These are phyloP conservation scores for Trichoderma oligosporum DNA, from an alignment of 2,329 filamentous ascomycete species.

Conservation along the genomic window DNA sequence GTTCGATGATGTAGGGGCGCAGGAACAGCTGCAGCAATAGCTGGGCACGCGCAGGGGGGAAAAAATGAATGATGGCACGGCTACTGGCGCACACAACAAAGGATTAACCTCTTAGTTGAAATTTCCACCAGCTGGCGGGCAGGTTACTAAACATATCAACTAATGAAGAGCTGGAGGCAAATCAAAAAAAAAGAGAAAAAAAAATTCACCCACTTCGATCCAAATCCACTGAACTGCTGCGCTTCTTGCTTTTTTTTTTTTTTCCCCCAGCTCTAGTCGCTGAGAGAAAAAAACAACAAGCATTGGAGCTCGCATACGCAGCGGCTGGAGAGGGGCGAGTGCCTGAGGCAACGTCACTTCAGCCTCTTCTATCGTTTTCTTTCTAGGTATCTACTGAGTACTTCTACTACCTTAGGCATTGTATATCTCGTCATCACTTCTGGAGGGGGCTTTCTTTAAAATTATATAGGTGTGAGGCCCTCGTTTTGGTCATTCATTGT, in stretches of 20 bases:
- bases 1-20: slow-evolving; percentile 34
- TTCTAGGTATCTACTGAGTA: neutral
- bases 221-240: slow-evolving; percentile 10
- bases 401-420: neutral
- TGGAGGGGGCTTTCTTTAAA: no score
- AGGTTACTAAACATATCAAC: slow-evolving; percentile 15
- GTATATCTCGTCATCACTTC: neutral
- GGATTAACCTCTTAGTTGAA: slow-evolving; percentile 23
- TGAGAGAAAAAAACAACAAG: slow-evolving; percentile 13
- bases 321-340: neutral
- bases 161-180: neutral
- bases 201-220: slow-evolving; percentile 3
- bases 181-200: neutral
- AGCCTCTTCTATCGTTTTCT: neutral
- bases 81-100: slow-evolving; percentile 18
- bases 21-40: slow-evolving; percentile 32
- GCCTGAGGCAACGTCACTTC: slow-evolving; percentile 15
- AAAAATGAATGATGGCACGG: slow-evolving; percentile 32
- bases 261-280: slow-evolving; percentile 12
- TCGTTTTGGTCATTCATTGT: no score
- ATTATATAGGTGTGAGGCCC: no score
- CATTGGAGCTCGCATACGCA: neutral
- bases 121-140: slow-evolving; percentile 26
- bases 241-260: neutral
- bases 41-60: slow-evolving; percentile 29